A percentile compares a stretch with the other conserved stretches of the same genome.
Evolutionary conservation across 257 asterid species (phyloP).

Genomic region (Vinca minor): DNA sequence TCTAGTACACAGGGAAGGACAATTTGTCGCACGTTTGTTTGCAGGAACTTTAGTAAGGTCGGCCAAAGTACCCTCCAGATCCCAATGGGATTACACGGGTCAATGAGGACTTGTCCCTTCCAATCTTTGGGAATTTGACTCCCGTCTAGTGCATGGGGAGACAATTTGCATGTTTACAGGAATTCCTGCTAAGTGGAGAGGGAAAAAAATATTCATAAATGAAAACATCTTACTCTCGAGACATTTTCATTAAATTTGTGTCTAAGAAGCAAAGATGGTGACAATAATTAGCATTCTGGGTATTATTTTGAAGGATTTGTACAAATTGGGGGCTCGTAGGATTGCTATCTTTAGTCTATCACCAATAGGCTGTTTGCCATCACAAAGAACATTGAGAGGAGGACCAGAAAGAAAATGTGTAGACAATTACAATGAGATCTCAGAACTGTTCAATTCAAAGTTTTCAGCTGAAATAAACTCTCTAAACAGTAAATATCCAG

Average conservation of each 20-base stretch:
- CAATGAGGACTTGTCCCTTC: no score
- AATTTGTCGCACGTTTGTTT: no score
- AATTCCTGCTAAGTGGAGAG: no score
- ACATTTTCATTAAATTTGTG: conserved; percentile 12
- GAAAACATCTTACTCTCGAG: no score
- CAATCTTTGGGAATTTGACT: no score
- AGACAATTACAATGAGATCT: conserved; percentile 32
- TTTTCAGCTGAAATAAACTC: conserved; percentile 28
- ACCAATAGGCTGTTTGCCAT: conserved; percentile 69
- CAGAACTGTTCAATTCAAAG: conserved; percentile 37
- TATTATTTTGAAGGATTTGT: conserved; percentile 33
- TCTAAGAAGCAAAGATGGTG: neutral
- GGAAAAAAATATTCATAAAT: no score
- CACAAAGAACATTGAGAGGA: conserved; percentile 62
- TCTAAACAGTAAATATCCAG: conserved; percentile 23
- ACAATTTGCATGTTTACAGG: no score
- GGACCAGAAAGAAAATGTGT: conserved; percentile 42
- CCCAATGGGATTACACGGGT: no score
- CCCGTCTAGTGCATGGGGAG: no score
- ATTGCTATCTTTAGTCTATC: conserved; percentile 49
- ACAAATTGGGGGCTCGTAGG: conserved; percentile 43
- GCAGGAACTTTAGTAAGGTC: no score
- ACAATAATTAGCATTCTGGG: neutral
- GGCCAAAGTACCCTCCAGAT: no score
- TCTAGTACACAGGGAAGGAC: no score